Base-by-base conservation (phyloP, 2,329 filamentous ascomycete species). In the Beauveria pseudobassiana region DNA sequence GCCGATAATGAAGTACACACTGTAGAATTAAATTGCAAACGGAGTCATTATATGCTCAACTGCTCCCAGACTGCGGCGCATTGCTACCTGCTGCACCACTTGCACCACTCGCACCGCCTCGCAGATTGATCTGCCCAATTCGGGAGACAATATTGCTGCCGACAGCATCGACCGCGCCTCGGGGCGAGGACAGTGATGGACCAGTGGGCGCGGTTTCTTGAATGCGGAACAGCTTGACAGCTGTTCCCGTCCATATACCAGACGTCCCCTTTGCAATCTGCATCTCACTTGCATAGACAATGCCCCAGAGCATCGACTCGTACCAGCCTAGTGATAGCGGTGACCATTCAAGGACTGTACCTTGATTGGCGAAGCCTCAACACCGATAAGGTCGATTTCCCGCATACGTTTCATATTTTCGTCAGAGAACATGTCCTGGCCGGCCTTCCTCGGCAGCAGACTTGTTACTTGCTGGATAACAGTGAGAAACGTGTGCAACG, bases 291-390 rank as follows among this genome's bases (percentile, higher is more conserved):
- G 89, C 87, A 72, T 97, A 98, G 59, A 97, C 86, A 68, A 97
- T 90, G 18, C 91, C 88, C 95, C 95, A 99, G 10, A 99, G 80
- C 14, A 98, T 80, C 5, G 91, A 93, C 74, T 97, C 91, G 73
- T 98, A 97, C 95, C 95, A 98, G 54, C 93, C 93, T 56, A 98
- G 80, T 0, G 91, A 89, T 40, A 96, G 79, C 0, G 90, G 87
- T 3, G 92, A 93, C 93, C 93, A 98, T 75, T 96, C 91, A 69
- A 98, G 16, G 91, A 88, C 71, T 97, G 93, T 18, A 95, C 88
- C 38, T 89, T 84, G 58, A 91, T 82, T 0, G 88, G 81, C 1
- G 86, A 86, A 1, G 89, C 84, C 51, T 96, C 91, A 43, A 96
- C 85, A 9, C 86, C 87, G 10, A 86, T 82, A 49, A 96, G 78